Conservation (phyloP, 805 yeast genomes). For the Lipomyces japonicus region DNA sequence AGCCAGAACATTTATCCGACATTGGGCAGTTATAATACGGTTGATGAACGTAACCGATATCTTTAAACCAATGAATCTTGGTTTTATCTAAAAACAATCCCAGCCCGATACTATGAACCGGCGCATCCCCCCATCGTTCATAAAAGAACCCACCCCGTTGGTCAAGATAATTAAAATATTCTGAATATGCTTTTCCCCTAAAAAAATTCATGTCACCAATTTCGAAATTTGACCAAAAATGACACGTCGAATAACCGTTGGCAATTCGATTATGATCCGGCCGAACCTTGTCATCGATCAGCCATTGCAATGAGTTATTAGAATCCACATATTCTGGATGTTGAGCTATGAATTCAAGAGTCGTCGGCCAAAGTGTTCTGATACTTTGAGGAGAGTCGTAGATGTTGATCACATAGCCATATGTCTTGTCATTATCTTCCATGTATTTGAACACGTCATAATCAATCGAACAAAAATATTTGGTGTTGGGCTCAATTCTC, state of each 20-base stretch:
- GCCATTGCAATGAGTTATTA: constrained; percentile 60
- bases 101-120: constrained; percentile 76
- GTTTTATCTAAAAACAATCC: constrained; percentile 64
- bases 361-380: constrained; percentile 63
- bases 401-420: constrained; percentile 67
- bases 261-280: constrained; percentile 49
- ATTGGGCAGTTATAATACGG: constrained; percentile 79
- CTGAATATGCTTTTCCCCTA: constrained; percentile 61
- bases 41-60: constrained; percentile 70
- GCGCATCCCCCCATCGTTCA: constrained; percentile 94
- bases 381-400: constrained; percentile 69
- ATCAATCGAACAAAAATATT: constrained; percentile 62
- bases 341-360: constrained; percentile 53
- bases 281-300: constrained; percentile 54
- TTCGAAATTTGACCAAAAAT: constrained; percentile 89
- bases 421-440: constrained; percentile 59
- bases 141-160: constrained; percentile 76
- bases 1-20: constrained; percentile 49
- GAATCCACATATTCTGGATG: constrained; percentile 58
- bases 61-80: constrained; percentile 81
- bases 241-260: constrained; percentile 66
- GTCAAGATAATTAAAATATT: constrained; percentile 64
- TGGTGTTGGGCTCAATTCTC: constrained; percentile 75
- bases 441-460: constrained; percentile 52
- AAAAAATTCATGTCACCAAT: constrained; percentile 80